phyloP scores from a whole-genome alignment of 805 yeast genomes.

The Candida maltosa region DNA sequence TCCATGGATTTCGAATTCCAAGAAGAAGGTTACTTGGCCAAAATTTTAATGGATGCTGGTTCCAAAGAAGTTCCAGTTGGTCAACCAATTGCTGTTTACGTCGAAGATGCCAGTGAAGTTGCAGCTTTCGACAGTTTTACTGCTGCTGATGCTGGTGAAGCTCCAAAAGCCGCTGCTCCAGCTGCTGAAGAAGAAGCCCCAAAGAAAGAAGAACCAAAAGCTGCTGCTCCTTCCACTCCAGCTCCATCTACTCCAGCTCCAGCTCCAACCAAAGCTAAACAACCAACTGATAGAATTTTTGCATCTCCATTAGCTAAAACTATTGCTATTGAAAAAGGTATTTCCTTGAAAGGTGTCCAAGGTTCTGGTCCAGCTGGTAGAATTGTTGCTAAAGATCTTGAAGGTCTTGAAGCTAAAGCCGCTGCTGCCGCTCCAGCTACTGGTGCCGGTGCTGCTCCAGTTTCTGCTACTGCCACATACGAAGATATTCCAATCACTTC shows the following conservation, averaged over 20 bases:
- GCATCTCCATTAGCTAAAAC: conserved; percentile 96
- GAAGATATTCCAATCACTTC: conserved; percentile 82
- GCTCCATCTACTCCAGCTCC: conserved; percentile 30
- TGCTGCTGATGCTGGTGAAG: conserved; percentile 69
- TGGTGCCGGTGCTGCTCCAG: conserved; percentile 41
- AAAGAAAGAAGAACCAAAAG: conserved; percentile 30
- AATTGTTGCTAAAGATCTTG: conserved; percentile 88
- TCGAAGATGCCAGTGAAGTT: conserved; percentile 81
- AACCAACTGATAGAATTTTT: conserved; percentile 65
- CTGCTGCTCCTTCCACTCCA: conserved; percentile 22
- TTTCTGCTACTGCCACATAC: conserved; percentile 56
- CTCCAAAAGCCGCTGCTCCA: conserved; percentile 32
- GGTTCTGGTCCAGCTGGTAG: conserved; percentile 97
- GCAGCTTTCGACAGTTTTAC: conserved; percentile 86
- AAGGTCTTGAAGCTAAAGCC: conserved; percentile 54
- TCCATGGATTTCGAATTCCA: conserved; percentile 98
- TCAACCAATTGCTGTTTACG: conserved; percentile 94
- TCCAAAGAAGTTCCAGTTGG: conserved; percentile 90
- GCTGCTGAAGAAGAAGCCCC: conserved; percentile 12
- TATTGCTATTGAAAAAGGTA: conserved; percentile 88
- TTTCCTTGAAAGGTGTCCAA: conserved; percentile 76
- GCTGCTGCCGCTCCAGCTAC: conserved; percentile 39
- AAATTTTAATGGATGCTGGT: conserved; percentile 79
- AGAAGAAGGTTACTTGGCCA: conserved; percentile 91
- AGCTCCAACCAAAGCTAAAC: conserved; percentile 30